These are phyloP conservation scores for Thraustochytrium striatum DNA, from an alignment of 352 stramenopile species.

Conservation along the genomic window DNA sequence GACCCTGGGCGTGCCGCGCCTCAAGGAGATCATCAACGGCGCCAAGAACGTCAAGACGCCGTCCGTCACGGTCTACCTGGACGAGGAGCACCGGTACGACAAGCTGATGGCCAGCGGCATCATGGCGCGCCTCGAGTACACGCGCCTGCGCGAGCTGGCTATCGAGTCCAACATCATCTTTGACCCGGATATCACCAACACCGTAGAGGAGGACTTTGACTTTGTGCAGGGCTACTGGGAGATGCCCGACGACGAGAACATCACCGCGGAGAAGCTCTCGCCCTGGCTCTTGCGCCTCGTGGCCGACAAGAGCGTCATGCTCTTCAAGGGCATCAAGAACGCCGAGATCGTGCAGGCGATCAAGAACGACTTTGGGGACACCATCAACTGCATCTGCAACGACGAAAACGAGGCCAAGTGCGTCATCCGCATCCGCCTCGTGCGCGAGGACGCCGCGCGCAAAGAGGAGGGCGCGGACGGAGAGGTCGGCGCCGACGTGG, in stretches of 20 bases:
- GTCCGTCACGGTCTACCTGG: conserved; percentile 91
- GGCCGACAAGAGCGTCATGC: conserved; percentile 91
- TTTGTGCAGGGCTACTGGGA: conserved; percentile 97
- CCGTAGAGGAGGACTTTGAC: conserved; percentile 90
- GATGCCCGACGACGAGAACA: conserved; percentile 86
- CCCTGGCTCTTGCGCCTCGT: conserved; percentile 98
- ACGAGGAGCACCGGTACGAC: conserved; percentile 75
- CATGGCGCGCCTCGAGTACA: conserved; percentile 87
- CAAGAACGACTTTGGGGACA: conserved; percentile 83
- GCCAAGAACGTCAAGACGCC: conserved; percentile 95
- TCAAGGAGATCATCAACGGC: conserved; percentile 99
- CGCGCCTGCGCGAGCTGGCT: conserved; percentile 90
- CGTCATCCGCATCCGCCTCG: conserved; percentile 93
- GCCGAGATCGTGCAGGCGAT: conserved; percentile 92
- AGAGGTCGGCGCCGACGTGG: conserved; percentile 72
- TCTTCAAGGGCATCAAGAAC: conserved; percentile 95
- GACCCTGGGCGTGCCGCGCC: conserved; percentile 94
- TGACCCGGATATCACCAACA: conserved; percentile 94
- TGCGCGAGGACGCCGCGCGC: conserved; percentile 71
- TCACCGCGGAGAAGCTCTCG: conserved; percentile 62
- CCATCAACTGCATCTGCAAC: conserved; percentile 93
- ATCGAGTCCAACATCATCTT: conserved; percentile 97
- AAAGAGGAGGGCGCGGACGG: conserved; percentile 61
- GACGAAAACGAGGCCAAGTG: conserved; percentile 97
- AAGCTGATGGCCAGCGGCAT: conserved; percentile 76